Conservation (phyloP, 1,284 basidiomycete species). For the Pseudozyma hubeiensis region DNA sequence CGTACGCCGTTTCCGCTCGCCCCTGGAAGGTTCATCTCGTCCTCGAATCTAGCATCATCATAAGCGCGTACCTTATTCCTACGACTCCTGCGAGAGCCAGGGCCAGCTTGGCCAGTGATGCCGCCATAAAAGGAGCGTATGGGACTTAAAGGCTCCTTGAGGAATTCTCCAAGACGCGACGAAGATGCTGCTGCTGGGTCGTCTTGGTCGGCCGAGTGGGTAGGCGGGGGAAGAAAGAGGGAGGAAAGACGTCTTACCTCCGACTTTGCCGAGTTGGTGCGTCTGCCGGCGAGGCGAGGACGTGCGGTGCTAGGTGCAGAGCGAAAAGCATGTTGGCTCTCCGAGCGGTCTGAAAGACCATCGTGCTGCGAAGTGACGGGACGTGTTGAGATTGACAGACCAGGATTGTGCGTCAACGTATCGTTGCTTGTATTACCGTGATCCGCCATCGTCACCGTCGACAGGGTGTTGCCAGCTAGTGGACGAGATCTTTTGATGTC, state of each 20-base stretch:
- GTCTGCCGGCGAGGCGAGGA: constrained; percentile 30
- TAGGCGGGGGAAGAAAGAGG: constrained; percentile 32
- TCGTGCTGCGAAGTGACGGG: not conserved
- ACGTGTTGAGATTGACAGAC: constrained; percentile 34
- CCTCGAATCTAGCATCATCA: constrained; percentile 49
- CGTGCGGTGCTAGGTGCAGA: constrained; percentile 42
- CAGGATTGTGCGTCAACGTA: constrained; percentile 4
- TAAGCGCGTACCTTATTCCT: constrained; percentile 33
- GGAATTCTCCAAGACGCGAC: constrained; percentile 27
- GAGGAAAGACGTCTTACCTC: constrained; percentile 37
- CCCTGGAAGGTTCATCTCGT: constrained; percentile 43
- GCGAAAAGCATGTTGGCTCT: constrained; percentile 6
- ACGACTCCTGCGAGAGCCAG: constrained; percentile 20
- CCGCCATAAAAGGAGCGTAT: constrained; percentile 40
- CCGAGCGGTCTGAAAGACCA: not conserved
- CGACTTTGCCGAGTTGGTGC: constrained; percentile 39
- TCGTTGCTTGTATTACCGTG: not conserved
- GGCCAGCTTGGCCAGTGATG: constrained; percentile 14
- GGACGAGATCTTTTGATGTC: no score
- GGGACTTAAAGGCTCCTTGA: constrained; percentile 37
- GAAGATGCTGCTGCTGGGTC: constrained; percentile 5
- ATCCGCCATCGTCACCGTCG: constrained; percentile 11
- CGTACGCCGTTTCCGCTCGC: constrained; percentile 54
- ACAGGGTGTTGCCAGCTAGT: no score
- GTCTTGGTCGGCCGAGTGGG: constrained; percentile 1